A percentile compares a stretch with the other conserved stretches of the same genome.
phyloP scores from a whole-genome alignment of 1,284 basidiomycete species.

The Heimioporus punctisporus region DNA sequence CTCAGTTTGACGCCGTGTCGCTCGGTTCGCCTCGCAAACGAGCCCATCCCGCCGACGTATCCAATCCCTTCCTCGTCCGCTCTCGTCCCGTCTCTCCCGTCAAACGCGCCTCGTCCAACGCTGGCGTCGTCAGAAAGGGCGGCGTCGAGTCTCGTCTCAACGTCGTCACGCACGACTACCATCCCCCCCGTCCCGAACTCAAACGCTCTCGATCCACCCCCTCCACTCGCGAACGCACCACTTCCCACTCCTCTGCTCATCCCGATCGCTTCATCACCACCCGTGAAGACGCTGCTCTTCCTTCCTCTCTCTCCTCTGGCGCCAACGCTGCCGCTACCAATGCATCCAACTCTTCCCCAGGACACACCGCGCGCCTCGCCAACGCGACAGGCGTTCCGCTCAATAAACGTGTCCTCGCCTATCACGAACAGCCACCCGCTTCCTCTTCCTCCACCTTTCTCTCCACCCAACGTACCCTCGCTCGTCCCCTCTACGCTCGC shows the following conservation, averaged over 20 bases:
- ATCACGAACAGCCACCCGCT: constrained; percentile 75
- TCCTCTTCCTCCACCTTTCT: constrained; percentile 71
- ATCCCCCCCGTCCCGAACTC: constrained; percentile 57
- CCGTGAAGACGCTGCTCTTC: constrained; percentile 58
- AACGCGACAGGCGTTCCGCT: constrained; percentile 74
- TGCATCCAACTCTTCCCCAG: constrained; percentile 48
- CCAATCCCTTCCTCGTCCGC: constrained; percentile 62
- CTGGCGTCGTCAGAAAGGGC: constrained; percentile 71
- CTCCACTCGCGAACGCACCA: constrained; percentile 39
- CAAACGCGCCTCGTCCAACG: constrained; percentile 64
- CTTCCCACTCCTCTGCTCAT: constrained; percentile 42
- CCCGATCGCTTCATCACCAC: constrained; percentile 78
- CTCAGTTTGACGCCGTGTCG: constrained; percentile 56
- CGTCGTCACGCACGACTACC: constrained; percentile 65
- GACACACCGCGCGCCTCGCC: constrained; percentile 75
- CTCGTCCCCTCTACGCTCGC: constrained; percentile 71
- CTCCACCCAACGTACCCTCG: constrained; percentile 72
- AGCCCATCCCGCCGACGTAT: constrained; percentile 44
- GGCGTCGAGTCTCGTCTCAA: constrained; percentile 76
- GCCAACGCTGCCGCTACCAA: constrained; percentile 44
- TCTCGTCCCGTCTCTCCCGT: constrained; percentile 64
- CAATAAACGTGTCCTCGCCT: constrained; percentile 76
- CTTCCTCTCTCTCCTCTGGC: constrained; percentile 65
- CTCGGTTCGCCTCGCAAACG: constrained; percentile 47
- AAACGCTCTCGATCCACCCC: constrained; percentile 76